phyloP scores from a whole-genome alignment of 2,329 filamentous ascomycete genomes.

The Alternaria arborescens region DNA sequence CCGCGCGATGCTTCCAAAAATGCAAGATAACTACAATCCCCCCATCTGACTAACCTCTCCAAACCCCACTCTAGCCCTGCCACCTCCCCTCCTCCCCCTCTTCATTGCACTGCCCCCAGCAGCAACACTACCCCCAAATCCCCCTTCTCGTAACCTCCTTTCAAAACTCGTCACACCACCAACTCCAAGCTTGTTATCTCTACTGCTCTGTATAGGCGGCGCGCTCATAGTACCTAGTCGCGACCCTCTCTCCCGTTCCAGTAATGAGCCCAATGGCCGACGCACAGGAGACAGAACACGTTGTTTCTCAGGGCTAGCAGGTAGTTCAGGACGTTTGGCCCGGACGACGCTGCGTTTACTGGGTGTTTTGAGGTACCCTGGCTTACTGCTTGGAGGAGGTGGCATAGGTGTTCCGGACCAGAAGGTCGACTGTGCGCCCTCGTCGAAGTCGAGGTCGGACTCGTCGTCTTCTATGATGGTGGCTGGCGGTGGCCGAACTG shows the following conservation, averaged over 20 bases:
- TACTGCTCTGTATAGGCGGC: conserved; percentile 30
- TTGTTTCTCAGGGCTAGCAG: conserved; percentile 36
- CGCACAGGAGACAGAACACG: conserved; percentile 13
- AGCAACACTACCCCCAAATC: conserved; percentile 32
- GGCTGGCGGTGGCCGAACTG: conserved; percentile 21
- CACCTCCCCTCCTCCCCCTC: background rate
- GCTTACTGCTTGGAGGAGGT: conserved; percentile 22
- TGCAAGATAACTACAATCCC: background rate
- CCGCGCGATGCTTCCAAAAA: background rate
- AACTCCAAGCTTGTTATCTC: conserved; percentile 5
- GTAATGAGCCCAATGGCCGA: background rate
- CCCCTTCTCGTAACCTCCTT: conserved; percentile 41
- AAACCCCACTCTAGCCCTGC: conserved; percentile 9
- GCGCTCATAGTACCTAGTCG: conserved; percentile 38
- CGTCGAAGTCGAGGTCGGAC: conserved; percentile 15
- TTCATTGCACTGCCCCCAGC: conserved; percentile 1
- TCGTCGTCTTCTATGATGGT: conserved; percentile 34
- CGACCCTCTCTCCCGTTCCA: conserved; percentile 12
- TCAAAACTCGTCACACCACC: conserved; percentile 45
- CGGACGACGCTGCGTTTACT: conserved; percentile 52
- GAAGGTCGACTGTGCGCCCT: conserved; percentile 27
- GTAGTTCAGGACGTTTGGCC: conserved; percentile 42
- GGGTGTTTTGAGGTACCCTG: conserved; percentile 59
- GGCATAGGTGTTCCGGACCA: conserved; percentile 41
- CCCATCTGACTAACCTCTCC: conserved; percentile 18